These are phyloP conservation scores for Nitzschia putrida DNA, from an alignment of 108 stramenopile species.

Conservation along the genomic window DNA sequence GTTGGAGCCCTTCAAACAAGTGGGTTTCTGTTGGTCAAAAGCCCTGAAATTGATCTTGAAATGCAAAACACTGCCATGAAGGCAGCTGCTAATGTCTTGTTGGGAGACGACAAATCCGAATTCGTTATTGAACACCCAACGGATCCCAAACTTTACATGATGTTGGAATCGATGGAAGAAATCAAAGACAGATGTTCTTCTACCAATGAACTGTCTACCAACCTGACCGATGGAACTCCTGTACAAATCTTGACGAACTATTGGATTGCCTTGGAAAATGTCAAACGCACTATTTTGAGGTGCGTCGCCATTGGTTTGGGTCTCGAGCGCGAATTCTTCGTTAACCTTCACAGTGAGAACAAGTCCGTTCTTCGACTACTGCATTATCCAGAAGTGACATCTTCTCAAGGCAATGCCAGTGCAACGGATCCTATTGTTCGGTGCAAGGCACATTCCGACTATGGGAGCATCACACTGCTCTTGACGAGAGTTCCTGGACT, in stretches of 20 bases:
- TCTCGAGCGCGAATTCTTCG: conserved; percentile 43
- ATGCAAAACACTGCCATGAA: conserved; percentile 52
- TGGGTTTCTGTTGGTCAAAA: conserved; percentile 60
- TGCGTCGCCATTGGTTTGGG: conserved; percentile 60
- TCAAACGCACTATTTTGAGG: conserved; percentile 44
- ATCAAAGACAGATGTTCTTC: conserved; percentile 2
- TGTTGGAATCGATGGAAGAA: conserved; percentile 42
- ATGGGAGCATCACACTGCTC: conserved; percentile 66
- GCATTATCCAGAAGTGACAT: conserved; percentile 39
- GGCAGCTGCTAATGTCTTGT: conserved; percentile 42
- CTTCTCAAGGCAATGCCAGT: neutral
- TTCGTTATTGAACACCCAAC: conserved; percentile 56
- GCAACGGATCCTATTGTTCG: conserved; percentile 35
- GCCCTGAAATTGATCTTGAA: conserved; percentile 36
- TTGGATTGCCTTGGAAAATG: conserved; percentile 41
- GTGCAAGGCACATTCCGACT: conserved; percentile 80
- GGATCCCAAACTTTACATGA: conserved; percentile 68
- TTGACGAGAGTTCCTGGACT: conserved; percentile 62
- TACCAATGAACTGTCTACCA: conserved; percentile 16
- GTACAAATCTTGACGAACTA: conserved; percentile 42
- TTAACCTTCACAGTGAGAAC: conserved; percentile 50
- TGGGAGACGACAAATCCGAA: neutral
- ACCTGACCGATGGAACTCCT: neutral
- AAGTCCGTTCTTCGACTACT: conserved; percentile 58
- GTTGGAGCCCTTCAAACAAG: conserved; percentile 48